Conservation (phyloP, 148 eudicot species). For the Drosera capensis region DNA sequence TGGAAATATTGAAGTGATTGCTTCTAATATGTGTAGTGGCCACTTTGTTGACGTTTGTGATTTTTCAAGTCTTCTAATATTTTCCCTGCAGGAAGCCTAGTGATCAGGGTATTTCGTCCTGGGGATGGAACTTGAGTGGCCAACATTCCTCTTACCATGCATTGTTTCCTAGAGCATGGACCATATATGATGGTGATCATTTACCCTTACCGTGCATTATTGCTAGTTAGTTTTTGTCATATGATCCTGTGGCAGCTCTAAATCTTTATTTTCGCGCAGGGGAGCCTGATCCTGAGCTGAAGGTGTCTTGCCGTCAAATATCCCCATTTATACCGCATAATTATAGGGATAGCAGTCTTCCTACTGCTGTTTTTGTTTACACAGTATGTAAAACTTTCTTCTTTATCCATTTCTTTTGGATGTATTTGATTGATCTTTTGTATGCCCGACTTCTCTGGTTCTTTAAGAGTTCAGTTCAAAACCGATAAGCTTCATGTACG, state of each 20-base stretch:
- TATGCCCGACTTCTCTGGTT: neutral
- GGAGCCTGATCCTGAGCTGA: slow-evolving; percentile 97
- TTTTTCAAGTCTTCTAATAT: neutral
- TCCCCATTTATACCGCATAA: slow-evolving; percentile 97
- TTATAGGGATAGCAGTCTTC: slow-evolving; percentile 94
- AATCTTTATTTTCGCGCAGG: slow-evolving; percentile 30
- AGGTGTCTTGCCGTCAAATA: slow-evolving; percentile 93
- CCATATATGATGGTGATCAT: slow-evolving; percentile 98
- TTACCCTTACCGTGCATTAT: too few relatives aligned
- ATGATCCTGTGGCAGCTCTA: neutral
- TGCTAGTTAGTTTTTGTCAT: neutral
- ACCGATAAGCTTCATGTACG: too few relatives aligned
- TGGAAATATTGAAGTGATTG: neutral
- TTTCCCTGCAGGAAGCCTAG: slow-evolving; percentile 43
- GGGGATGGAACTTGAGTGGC: slow-evolving; percentile 99
- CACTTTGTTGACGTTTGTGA: neutral
- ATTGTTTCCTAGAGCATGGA: slow-evolving; percentile 95
- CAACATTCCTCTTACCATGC: slow-evolving; percentile 99
- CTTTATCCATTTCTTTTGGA: neutral
- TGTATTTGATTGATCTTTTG: neutral
- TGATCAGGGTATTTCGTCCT: slow-evolving; percentile 82
- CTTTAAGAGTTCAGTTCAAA: neutral
- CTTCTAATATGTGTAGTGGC: too few relatives aligned
- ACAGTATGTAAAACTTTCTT: slow-evolving; percentile 36
- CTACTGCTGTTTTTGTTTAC: slow-evolving; percentile 87